Base-by-base conservation (phyloP, 495 filamentous ascomycete genomes). In the Chaetomidium leptoderma region DNA sequence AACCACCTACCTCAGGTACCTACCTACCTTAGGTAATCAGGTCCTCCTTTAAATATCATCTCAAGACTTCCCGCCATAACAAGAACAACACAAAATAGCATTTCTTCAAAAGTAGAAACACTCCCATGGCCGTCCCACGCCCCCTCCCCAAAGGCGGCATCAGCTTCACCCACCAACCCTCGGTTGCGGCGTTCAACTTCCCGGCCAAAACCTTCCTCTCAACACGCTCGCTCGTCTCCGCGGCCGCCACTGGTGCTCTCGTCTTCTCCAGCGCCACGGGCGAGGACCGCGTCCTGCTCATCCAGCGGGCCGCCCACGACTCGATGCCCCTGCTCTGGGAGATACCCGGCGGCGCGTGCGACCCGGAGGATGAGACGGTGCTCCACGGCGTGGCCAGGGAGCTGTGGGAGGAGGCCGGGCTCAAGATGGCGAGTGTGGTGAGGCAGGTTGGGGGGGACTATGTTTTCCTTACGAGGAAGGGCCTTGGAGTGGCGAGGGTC, bases 371-470 rank as follows among this genome's bases (percentile, higher is more conserved):
- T 53, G 59, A 69, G 51, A 76, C 77, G 3, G 57, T 83, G 16
- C 63, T 83, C 33, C 74, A 81, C 58, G 76, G 66, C 1, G 66
- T 74, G 10, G 74, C 69, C 23, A 62, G 82, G 13, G 81, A 84
- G 67, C 49, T 84, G n/a, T 76, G 74, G 69, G 82, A 84, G 69
- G 82, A 84, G 68, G 72, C 73, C 14, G 76, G 76, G 13, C 60
- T 84, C 26, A 47, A 63, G 9, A 66, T 73, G 27, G 66, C 32
- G 36, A 57, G 54, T 17, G 68, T 83, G 23, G 66, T 70, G 26
- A 48, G 68, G 32, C 66, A 73, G 37, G 73, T 81, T 13, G 68
- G 61, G 7, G 27, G 35, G 21, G 60, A 47, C 21, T 24, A 65
- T 1, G 50, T 56, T 10, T 81, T 81, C 62, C 61, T 74, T 26